Base-by-base conservation (phyloP, 1,284 basidiomycete genomes). In the Cystobasidiaceae sp. region DNA sequence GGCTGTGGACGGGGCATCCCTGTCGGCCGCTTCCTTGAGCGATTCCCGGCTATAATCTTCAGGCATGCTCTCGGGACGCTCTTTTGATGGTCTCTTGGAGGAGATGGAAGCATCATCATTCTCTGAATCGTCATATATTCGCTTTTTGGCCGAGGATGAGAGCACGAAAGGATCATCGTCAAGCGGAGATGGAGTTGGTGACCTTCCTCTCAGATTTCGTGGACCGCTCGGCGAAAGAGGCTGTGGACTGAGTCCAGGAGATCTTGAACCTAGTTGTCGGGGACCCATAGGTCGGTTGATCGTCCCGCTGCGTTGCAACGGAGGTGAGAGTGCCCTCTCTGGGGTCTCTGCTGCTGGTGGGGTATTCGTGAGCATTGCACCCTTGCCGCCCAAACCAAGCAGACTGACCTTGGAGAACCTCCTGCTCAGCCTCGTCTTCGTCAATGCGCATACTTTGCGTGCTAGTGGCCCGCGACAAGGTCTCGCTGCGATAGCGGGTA, bases 371-470 rank as follows among this genome's bases (percentile, higher is more conserved):
- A n/a, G n/a, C n/a, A n/a, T n/a, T n/a, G n/a, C n/a, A n/a, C n/a
- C n/a, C n/a, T n/a, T n/a, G n/a, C n/a, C n/a, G n/a, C n/a, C n/a
- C n/a, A n/a, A n/a, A n/a, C n/a, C n/a, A n/a, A n/a, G n/a, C n/a
- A n/a, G n/a, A n/a, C 58, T 17, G 23, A 54, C 46, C 27, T 15
- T 52, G 33, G 27, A 49, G 37, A 34, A 50, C 44, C 41, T 55
- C 51, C 39, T 55, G 41, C 27, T 56, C 51, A 6, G 54, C 60
- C 15, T n/a, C n/a, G n/a, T 54, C 52, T 49, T 64, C 59, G 3
- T 50, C 52, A 46, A 64, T 64, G 32, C 61, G 61, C 61, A 64
- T 55, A 33, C 61, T 64, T 37, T 64, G 61, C 9, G 51, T 64
- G 23, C 51, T 55, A 23, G 52, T 33, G 37, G 41, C 39, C 5